phyloP scores from a whole-genome alignment of 176 grass and related monocot species.

The Eleusine indica region DNA sequence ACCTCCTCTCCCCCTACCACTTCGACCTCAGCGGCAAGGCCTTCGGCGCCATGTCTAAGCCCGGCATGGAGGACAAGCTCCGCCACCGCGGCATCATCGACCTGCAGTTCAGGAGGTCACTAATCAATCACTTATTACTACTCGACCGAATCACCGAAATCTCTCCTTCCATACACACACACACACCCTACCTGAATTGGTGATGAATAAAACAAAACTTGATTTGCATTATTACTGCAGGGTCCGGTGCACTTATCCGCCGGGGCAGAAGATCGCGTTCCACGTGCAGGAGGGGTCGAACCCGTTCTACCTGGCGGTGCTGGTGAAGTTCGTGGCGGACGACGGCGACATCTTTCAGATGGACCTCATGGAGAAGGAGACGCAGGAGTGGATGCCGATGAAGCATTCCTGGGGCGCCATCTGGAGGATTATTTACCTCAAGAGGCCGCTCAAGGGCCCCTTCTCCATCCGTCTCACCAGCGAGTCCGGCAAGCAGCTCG shows the following conservation, averaged over 20 bases:
- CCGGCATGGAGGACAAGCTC: slow-evolving; percentile 51
- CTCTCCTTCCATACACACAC: not conserved
- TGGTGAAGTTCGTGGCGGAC: slow-evolving; percentile 63
- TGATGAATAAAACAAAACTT: not conserved
- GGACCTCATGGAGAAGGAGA: slow-evolving; percentile 44
- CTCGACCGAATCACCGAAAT: not conserved
- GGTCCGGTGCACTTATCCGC: slow-evolving; percentile 59
- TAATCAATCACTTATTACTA: too few species aligned
- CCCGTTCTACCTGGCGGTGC: slow-evolving; percentile 62
- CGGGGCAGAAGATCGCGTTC: slow-evolving; percentile 65
- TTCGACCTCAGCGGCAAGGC: slow-evolving; percentile 74
- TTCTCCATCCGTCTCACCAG: slow-evolving; percentile 76
- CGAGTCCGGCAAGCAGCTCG: slow-evolving; percentile 60
- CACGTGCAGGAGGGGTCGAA: slow-evolving; percentile 61
- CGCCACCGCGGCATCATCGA: slow-evolving; percentile 62
- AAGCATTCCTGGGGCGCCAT: slow-evolving; percentile 64
- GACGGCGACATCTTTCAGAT: slow-evolving; percentile 68
- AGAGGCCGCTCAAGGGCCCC: slow-evolving; percentile 40
- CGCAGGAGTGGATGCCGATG: slow-evolving; percentile 50
- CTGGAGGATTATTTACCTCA: slow-evolving; percentile 58
- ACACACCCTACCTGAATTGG: not conserved
- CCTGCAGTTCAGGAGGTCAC: slow-evolving; percentile 58
- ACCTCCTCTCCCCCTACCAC: slow-evolving; percentile 60
- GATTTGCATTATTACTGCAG: slow-evolving; percentile 5
- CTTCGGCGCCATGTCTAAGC: slow-evolving; percentile 62